A percentile compares a stretch with the other conserved stretches of the same genome.
Conservation (phyloP, 176 grass and related monocot genomes). For the Lolium perenne region DNA sequence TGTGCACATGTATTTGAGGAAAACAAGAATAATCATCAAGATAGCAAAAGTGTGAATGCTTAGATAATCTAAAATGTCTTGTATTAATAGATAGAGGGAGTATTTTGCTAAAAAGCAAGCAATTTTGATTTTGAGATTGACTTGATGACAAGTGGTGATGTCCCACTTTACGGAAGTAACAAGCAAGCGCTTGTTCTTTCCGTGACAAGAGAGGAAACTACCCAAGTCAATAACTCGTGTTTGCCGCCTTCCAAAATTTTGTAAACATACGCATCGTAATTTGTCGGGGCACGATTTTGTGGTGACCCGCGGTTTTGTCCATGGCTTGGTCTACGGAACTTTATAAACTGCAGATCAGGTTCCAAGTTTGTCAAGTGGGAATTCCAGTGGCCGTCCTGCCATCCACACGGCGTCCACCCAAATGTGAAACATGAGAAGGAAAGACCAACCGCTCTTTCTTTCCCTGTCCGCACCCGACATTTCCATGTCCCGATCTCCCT, state of each 20-base stretch:
- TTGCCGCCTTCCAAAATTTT: not conserved
- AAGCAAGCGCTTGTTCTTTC: not conserved
- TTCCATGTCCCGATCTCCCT: slow-evolving; percentile 11
- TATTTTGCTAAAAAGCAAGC: too few species aligned
- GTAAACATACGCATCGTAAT: too few species aligned
- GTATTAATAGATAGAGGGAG: too few species aligned
- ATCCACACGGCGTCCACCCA: not conserved
- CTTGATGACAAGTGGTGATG: not conserved
- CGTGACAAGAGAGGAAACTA: not conserved
- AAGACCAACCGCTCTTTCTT: not conserved
- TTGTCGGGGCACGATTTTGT: too few species aligned
- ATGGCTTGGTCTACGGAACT: not conserved
- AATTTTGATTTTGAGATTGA: too few species aligned
- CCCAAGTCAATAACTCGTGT: not conserved
- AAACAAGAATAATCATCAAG: too few species aligned
- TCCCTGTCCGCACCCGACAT: slow-evolving; percentile 37
- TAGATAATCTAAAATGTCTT: too few species aligned
- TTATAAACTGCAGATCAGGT: not conserved
- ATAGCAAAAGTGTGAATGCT: too few species aligned
- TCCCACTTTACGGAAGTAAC: not conserved
- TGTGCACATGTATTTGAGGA: too few species aligned
- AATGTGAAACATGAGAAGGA: slow-evolving; percentile 32
- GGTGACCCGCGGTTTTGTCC: not conserved
- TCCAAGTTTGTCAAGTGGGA: slow-evolving; percentile 5
- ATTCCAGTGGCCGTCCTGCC: not conserved